Evolutionary conservation across 164 flowering plant species (phyloP).

Genomic region (Aristolochia contorta): DNA sequence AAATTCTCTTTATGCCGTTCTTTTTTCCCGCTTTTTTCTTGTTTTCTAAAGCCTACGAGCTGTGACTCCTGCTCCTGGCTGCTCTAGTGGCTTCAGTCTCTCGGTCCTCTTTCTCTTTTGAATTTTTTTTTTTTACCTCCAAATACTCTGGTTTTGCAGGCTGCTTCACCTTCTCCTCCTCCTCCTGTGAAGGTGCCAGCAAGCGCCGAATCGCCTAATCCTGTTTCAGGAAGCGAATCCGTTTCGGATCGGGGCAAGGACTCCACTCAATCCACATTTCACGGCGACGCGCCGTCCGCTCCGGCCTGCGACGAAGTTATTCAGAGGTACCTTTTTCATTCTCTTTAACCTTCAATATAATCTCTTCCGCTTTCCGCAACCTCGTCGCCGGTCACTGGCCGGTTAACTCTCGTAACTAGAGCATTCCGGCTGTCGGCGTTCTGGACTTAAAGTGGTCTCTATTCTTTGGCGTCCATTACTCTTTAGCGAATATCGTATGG

Average conservation of each 20-base stretch:
- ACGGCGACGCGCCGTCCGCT: slow-evolving; percentile 12
- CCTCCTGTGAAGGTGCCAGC: background rate
- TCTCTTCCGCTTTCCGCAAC: too few species aligned
- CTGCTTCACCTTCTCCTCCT: slow-evolving; percentile 10
- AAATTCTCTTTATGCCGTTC: background rate
- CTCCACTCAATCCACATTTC: slow-evolving; percentile 17
- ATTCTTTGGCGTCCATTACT: too few species aligned
- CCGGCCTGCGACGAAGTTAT: slow-evolving; percentile 13
- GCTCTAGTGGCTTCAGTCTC: too few species aligned
- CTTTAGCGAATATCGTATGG: too few species aligned
- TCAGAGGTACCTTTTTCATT: background rate
- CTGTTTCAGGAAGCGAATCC: slow-evolving; percentile 26
- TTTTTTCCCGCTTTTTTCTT: background rate
- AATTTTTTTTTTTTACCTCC: background rate
- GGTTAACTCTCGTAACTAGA: too few species aligned
- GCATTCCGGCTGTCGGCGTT: too few species aligned
- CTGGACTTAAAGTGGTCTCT: too few species aligned
- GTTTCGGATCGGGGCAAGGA: slow-evolving; percentile 17
- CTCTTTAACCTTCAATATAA: too few species aligned
- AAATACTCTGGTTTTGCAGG: slow-evolving; percentile 5
- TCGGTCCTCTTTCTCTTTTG: too few species aligned
- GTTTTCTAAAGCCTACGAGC: background rate
- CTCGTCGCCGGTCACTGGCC: too few species aligned
- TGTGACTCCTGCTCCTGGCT: too few species aligned
- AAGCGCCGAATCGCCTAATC: slow-evolving; percentile 18